Base-by-base conservation (phyloP, 805 yeast species). In the Komagataella phaffii region DNA sequence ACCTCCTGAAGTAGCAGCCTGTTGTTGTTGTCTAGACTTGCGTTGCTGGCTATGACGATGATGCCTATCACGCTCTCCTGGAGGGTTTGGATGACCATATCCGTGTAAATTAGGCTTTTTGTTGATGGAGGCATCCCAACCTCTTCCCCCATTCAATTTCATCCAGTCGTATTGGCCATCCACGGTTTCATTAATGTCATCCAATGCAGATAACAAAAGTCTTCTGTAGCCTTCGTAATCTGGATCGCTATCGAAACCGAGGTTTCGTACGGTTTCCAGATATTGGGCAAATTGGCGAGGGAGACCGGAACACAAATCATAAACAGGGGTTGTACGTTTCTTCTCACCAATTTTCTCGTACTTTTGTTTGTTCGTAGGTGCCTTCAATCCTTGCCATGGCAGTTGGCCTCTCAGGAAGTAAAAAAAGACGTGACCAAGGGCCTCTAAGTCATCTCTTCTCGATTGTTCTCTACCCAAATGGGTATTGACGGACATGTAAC, bases 361-460 rank as follows among this genome's bases (percentile, higher is more conserved):
- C 70, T 93, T 93, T 61, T 88, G 96, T 70, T 93, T 91, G 74
- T 93, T 93, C 45, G 96, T 90, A 57, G 96, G 96, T 6, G 99
- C 99, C 67, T 93, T 91, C 58, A 93, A 75, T 23, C 99, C 99
- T 73, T 93, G 99, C 99, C 99, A 93, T 55, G 99, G 99, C 62
- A 93, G 74, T 53, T 88, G 87, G 48, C 99, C 99, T 60, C 95
- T 80, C 57, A 91, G 69, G 68, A 93, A 93, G 69, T 93, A 93
- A 73, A 93, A 86, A 63, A 93, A 88, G 7, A 93, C 99, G 67
- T 93, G 97, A 40, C 97, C 99, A 63, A 93, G 75, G 52, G 96
- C 88, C 71, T 93, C 99, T 63, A 93, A 77, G 69, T 93, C 99
- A 64, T 93, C 99, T 61, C 99, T 78, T 65, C 99, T 83, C 61